Evolutionary conservation across 805 yeast genomes (phyloP).

Genomic region (Blastobotrys attinorum): DNA sequence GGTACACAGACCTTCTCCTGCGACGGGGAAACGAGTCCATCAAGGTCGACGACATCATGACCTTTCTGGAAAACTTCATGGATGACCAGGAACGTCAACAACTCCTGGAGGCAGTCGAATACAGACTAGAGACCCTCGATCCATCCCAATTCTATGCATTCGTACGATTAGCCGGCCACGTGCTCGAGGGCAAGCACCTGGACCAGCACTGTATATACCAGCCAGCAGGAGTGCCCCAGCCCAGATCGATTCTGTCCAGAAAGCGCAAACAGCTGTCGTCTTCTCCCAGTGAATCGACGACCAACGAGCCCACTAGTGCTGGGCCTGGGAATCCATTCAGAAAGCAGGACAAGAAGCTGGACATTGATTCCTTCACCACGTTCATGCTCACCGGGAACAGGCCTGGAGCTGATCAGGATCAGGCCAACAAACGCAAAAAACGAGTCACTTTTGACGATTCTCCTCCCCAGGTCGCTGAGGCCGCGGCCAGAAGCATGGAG

Average conservation of each 20-base stretch:
- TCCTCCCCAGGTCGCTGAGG: constrained; percentile 34
- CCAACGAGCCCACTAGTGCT: constrained; percentile 3
- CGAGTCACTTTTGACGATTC: constrained; percentile 29
- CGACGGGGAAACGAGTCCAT: constrained; percentile 63
- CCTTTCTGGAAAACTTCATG: constrained; percentile 71
- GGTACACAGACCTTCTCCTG: constrained; percentile 82
- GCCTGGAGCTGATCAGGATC: constrained; percentile 29
- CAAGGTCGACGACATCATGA: constrained; percentile 66
- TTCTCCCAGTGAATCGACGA: constrained; percentile 3
- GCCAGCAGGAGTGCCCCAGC: constrained; percentile 66
- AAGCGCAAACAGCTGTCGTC: constrained; percentile 33
- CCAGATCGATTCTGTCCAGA: constrained; percentile 65
- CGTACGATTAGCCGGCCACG: constrained; percentile 69
- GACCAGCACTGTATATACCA: constrained; percentile 18
- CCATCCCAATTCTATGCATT: constrained; percentile 90
- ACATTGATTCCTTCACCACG: constrained; percentile 79
- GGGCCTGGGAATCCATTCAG: constrained; percentile 23
- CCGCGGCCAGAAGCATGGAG: constrained; percentile 32
- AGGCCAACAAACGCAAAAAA: constrained; percentile 20
- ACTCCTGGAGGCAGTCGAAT: constrained; percentile 19
- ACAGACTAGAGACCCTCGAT: constrained; percentile 34
- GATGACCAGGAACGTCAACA: constrained; percentile 39
- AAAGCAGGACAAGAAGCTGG: constrained; percentile 33
- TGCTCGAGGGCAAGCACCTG: constrained; percentile 35
- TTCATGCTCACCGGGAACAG: constrained; percentile 75